phyloP scores from a whole-genome alignment of 805 yeast species.

The Sugiyamaella valdiviana region DNA sequence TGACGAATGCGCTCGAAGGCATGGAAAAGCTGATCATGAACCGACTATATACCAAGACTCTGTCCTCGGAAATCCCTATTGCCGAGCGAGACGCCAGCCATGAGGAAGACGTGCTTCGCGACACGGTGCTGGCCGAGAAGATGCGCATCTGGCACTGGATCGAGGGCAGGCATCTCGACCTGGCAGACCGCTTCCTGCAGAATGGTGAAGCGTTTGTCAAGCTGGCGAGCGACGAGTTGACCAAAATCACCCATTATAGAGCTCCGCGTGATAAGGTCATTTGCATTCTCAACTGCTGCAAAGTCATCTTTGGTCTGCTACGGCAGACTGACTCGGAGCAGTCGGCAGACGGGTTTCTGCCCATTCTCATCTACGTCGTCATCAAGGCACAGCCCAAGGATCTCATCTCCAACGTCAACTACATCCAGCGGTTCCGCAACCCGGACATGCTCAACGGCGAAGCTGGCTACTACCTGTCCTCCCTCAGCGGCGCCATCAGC shows the following conservation, averaged over 20 bases:
- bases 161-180: slow-evolving; percentile 69
- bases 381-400: slow-evolving; percentile 59
- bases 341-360: slow-evolving; percentile 93
- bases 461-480: slow-evolving; percentile 82
- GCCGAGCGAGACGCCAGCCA: slow-evolving; percentile 48
- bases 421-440: slow-evolving; percentile 78
- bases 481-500: slow-evolving; percentile 82
- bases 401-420: slow-evolving; percentile 71
- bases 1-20: slow-evolving; percentile 79
- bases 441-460: slow-evolving; percentile 78
- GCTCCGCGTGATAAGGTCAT: slow-evolving; percentile 94
- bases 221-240: slow-evolving; percentile 67
- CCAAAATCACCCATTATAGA: slow-evolving; percentile 72
- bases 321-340: slow-evolving; percentile 62
- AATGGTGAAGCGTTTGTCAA: slow-evolving; percentile 49
- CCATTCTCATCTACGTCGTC: slow-evolving; percentile 73
- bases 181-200: slow-evolving; percentile 47
- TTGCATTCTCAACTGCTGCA: slow-evolving; percentile 85
- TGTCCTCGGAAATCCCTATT: slow-evolving; percentile 63
- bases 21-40: slow-evolving; percentile 91
- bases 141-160: slow-evolving; percentile 65
- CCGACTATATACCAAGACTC: slow-evolving; percentile 67
- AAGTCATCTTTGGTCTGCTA: slow-evolving; percentile 82
- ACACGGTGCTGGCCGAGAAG: slow-evolving; percentile 45
- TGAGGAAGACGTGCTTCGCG: slow-evolving; percentile 56